Evolutionary conservation across 805 yeast species (phyloP).

Genomic region (Spathaspora sp.): DNA sequence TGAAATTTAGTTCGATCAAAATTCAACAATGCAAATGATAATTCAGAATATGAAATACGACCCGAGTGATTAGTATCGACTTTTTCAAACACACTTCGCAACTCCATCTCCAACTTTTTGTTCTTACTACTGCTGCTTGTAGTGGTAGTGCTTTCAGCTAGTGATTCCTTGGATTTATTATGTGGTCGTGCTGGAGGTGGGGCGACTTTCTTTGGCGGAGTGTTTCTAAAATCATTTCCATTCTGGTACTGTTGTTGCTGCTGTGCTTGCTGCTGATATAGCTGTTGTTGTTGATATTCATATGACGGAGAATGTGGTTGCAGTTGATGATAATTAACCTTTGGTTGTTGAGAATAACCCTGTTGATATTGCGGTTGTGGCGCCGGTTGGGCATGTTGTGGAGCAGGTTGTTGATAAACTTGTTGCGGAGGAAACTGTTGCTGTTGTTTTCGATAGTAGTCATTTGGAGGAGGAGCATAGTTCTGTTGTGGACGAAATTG

Average conservation of each 20-base stretch:
- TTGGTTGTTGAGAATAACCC: slow-evolving; percentile 9
- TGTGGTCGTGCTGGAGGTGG: slow-evolving; percentile 5
- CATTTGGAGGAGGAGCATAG: not conserved
- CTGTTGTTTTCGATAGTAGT: slow-evolving; percentile 6
- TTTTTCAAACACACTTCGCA: slow-evolving; percentile 48
- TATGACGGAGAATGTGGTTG: slow-evolving; percentile 7
- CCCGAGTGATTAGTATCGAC: slow-evolving; percentile 57
- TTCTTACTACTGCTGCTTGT: not conserved
- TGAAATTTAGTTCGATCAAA: slow-evolving; percentile 63
- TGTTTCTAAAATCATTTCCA: not conserved
- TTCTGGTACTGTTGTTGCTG: slow-evolving; percentile 12
- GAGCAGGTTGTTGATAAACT: slow-evolving; percentile 9
- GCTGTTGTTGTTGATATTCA: not conserved
- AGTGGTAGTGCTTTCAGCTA: slow-evolving; percentile 11
- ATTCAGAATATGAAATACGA: slow-evolving; percentile 51
- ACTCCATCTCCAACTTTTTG: slow-evolving; percentile 41
- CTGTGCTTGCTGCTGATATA: slow-evolving; percentile 7
- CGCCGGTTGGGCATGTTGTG: slow-evolving; percentile 8
- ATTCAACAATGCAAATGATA: slow-evolving; percentile 55
- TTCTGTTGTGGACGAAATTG: not conserved
- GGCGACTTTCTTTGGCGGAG: not conserved
- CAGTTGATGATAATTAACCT: slow-evolving; percentile 10
- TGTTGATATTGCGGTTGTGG: slow-evolving; percentile 11
- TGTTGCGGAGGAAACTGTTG: slow-evolving; percentile 9
- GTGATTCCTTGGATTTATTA: slow-evolving; percentile 18